A percentile compares a stretch with the other conserved stretches of the same genome.
phyloP scores from a whole-genome alignment of 2,329 filamentous ascomycete species.

The Trichoderma koningii region DNA sequence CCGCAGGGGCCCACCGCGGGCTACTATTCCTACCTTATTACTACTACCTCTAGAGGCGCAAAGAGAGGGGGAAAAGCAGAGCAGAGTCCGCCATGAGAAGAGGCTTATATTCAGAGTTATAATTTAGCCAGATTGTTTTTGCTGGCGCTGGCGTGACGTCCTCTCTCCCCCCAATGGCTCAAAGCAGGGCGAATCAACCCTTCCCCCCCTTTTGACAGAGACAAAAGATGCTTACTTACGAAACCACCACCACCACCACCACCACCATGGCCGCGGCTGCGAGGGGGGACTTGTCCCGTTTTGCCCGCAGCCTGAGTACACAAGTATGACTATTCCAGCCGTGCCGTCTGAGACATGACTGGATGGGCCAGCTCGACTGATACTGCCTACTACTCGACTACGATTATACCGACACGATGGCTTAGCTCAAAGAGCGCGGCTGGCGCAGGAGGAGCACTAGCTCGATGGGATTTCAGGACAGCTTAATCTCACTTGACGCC shows the following conservation, averaged over 20 bases:
- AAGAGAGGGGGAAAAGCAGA: not conserved
- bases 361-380: no score
- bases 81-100: not conserved
- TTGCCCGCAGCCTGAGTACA: constrained; percentile 4
- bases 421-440: not conserved
- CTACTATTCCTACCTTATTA: no score
- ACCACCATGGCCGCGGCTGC: not conserved
- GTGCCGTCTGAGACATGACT: not conserved
- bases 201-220: no score
- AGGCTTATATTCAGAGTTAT: constrained; percentile 22
- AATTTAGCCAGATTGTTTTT: constrained; percentile 6
- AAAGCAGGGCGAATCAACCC: no score
- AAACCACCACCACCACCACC: no score
- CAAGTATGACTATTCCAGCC: not conserved
- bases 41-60: no score
- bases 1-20: no score
- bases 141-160: not conserved
- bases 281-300: not conserved
- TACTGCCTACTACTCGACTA: no score
- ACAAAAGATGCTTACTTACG: no score
- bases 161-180: no score
- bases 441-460: not conserved
- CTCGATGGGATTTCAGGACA: constrained; percentile 4
- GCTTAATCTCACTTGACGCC: constrained; percentile 17
- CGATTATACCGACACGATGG: not conserved